phyloP scores from a whole-genome alignment of 164 flowering plant species.

The Vitis riparia region DNA sequence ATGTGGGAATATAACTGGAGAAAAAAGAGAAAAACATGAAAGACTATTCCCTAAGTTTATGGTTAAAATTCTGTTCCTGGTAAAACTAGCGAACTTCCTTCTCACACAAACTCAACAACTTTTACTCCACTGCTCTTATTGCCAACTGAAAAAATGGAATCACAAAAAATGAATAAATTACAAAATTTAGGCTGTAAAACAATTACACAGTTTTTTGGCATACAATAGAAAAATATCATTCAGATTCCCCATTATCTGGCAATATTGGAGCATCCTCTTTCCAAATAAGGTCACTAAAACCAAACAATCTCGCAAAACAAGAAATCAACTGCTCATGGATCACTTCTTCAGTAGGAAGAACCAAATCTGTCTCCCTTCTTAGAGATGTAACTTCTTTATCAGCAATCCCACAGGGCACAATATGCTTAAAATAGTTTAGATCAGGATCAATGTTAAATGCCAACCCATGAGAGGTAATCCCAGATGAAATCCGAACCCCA shows the following conservation, averaged over 20 bases:
- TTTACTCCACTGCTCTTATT: neutral
- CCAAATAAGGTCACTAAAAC: constrained; percentile 39
- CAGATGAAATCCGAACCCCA: constrained; percentile 83
- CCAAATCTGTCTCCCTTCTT: constrained; percentile 57
- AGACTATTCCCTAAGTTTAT: too few relatives aligned
- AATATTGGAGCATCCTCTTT: constrained; percentile 37
- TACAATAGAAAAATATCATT: constrained; percentile 3
- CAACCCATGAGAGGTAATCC: constrained; percentile 90
- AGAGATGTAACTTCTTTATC: constrained; percentile 88
- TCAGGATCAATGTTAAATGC: constrained; percentile 95
- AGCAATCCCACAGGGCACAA: constrained; percentile 93
- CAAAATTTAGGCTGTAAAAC: neutral
- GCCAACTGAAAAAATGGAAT: neutral
- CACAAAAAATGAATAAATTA: constrained; percentile 4
- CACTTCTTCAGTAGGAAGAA: constrained; percentile 71
- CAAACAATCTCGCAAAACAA: constrained; percentile 63
- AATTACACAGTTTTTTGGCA: neutral
- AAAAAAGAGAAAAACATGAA: too few relatives aligned
- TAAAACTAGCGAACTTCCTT: too few relatives aligned
- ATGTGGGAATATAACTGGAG: too few relatives aligned
- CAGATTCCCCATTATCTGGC: constrained; percentile 5
- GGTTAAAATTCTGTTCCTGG: too few relatives aligned
- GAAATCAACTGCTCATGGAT: constrained; percentile 78
- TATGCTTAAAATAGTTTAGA: constrained; percentile 73
- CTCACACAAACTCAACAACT: neutral